phyloP scores from a whole-genome alignment of 176 grass and related monocot genomes.

The Thinopyrum elongatum region DNA sequence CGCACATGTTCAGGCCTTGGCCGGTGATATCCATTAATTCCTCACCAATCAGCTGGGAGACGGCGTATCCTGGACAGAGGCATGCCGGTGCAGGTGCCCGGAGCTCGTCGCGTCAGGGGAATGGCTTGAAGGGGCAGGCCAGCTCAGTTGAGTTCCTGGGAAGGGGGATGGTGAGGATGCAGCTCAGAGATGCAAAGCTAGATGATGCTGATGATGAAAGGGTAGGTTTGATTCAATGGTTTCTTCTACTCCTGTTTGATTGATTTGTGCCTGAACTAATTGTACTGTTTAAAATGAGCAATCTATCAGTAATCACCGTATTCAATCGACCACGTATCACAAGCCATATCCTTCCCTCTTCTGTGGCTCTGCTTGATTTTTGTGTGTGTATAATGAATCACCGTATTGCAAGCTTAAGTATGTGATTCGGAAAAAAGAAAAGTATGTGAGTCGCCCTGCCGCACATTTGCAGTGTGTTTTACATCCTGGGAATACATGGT shows the following conservation, averaged over 20 bases:
- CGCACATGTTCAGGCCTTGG: too few relatives aligned
- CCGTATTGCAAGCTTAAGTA: too few relatives aligned
- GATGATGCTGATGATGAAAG: conserved; percentile 66
- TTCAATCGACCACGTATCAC: background rate
- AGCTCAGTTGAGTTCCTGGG: conserved; percentile 72
- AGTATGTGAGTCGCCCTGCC: background rate
- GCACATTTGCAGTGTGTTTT: background rate
- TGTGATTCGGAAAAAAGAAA: too few relatives aligned
- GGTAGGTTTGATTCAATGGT: conserved; percentile 31
- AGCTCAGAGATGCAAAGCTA: conserved; percentile 59
- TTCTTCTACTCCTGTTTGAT: conserved; percentile 21
- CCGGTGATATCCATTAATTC: background rate
- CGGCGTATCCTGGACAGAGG: conserved; percentile 57
- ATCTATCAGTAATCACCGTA: background rate
- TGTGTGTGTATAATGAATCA: background rate
- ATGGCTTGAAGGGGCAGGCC: conserved; percentile 52
- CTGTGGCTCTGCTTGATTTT: background rate
- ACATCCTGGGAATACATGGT: background rate
- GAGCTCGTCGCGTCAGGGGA: conserved; percentile 47
- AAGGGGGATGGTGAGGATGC: conserved; percentile 82
- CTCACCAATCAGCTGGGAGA: conserved; percentile 1
- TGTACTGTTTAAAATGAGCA: conserved; percentile 5
- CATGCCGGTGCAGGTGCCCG: conserved; percentile 49
- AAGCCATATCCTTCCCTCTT: background rate
- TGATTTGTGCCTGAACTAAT: conserved; percentile 12